Percentiles rank a stretch among this genome's conserved stretches.
Evolutionary conservation across 352 stramenopile genomes (phyloP).

Genomic region (Phytopythium mirpurense): DNA sequence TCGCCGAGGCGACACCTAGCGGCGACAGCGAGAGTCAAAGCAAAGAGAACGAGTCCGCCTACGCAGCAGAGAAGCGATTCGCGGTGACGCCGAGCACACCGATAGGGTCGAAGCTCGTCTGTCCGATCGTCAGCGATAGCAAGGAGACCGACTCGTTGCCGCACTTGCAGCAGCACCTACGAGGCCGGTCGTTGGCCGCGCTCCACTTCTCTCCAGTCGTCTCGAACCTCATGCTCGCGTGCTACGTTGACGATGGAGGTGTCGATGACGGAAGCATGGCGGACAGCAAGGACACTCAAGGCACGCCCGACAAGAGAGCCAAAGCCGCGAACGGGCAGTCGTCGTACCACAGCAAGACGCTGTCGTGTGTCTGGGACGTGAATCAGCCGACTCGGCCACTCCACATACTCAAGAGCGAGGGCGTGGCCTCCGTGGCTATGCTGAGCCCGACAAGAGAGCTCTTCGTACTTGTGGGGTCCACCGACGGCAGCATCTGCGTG

Average conservation of each 20-base stretch:
- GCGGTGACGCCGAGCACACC: constrained; percentile 32
- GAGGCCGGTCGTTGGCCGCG: constrained; percentile 21
- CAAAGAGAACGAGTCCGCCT: constrained; percentile 8
- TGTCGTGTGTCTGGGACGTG: constrained; percentile 65
- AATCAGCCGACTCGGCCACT: constrained; percentile 38
- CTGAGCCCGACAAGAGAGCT: constrained; percentile 49
- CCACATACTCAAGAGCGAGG: constrained; percentile 47
- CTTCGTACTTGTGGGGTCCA: constrained; percentile 44
- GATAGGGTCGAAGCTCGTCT: constrained; percentile 23
- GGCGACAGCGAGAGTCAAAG: constrained; percentile 2
- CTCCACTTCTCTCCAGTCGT: constrained; percentile 46
- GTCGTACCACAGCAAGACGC: constrained; percentile 30
- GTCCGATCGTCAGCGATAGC: constrained; percentile 4
- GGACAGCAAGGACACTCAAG: background rate
- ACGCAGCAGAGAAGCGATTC: constrained; percentile 8
- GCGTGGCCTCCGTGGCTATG: constrained; percentile 25
- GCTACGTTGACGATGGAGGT: constrained; percentile 15
- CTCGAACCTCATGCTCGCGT: constrained; percentile 43
- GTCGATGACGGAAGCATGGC: background rate
- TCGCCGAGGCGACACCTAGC: constrained; percentile 5
- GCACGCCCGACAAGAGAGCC: background rate
- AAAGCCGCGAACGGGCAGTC: background rate
- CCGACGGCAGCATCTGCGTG: constrained; percentile 60
- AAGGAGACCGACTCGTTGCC: constrained; percentile 11
- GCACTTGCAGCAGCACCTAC: constrained; percentile 23